Evolutionary conservation across 1,284 basidiomycete genomes (phyloP).

Genomic region (Phlebopus sp.): DNA sequence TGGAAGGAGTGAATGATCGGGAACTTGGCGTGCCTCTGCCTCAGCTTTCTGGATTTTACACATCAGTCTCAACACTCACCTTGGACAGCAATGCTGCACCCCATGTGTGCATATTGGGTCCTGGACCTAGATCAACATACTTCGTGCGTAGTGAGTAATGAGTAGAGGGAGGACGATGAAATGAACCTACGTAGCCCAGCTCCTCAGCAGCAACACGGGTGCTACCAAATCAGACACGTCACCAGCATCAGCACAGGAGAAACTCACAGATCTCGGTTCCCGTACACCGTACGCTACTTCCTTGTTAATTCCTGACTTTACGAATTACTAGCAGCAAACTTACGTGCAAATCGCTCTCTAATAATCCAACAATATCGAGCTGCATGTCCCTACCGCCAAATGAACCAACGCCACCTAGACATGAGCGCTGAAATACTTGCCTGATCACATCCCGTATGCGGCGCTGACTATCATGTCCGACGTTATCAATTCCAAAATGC

Average conservation of each 20-base stretch:
- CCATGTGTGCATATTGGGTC: conserved; percentile 91
- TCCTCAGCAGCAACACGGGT: conserved; percentile 78
- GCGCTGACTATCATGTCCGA: conserved; percentile 80
- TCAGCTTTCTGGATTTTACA: conserved; percentile 1
- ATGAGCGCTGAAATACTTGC: conserved; percentile 34
- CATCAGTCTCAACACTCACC: conserved; percentile 33
- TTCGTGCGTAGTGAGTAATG: conserved; percentile 27
- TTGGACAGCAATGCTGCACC: conserved; percentile 83
- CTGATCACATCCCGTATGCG: conserved; percentile 72
- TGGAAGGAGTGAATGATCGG: conserved; percentile 90
- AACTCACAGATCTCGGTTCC: conserved; percentile 82
- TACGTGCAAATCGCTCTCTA: conserved; percentile 88
- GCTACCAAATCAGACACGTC: conserved; percentile 35
- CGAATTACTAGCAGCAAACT: conserved; percentile 25
- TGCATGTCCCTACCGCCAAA: conserved; percentile 62
- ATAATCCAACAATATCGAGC: conserved; percentile 76
- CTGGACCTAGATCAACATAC: conserved; percentile 83
- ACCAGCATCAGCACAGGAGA: not conserved
- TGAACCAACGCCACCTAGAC: conserved; percentile 2
- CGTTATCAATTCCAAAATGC: conserved; percentile 86
- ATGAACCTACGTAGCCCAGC: conserved; percentile 69
- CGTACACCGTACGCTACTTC: conserved; percentile 76
- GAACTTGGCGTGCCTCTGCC: conserved; percentile 51
- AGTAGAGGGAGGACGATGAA: conserved; percentile 1
- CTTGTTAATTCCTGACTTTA: conserved; percentile 1